Base-by-base conservation (phyloP, 352 stramenopile genomes). In the Globisporangium cederbergense region DNA sequence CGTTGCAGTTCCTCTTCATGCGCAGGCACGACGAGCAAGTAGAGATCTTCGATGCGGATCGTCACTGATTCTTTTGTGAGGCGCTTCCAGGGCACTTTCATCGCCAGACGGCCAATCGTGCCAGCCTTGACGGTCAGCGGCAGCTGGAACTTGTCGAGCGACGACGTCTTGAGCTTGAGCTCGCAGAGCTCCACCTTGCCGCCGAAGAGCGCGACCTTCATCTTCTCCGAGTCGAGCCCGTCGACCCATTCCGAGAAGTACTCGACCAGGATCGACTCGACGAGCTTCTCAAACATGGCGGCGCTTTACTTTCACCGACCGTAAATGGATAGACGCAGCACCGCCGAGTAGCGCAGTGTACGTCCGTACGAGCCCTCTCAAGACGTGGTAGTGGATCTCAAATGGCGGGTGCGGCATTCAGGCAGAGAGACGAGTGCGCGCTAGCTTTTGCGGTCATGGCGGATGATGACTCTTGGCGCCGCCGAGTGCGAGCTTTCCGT, bases 181-280 rank as follows among this genome's bases (percentile, higher is more conserved):
- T 93, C 83, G 40, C 79, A 76, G 56, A 95, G 90, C 64, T 92
- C 85, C 54, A 95, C 83, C 51, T 93, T 93, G 14, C 87, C 85
- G 25, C 83, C 74, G 56, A 94, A 94, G 38, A 95, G 68, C 43
- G 78, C 87, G 58, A 95, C 71, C 69, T 92, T 92, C 82, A 94
- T 95, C 73, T 93, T 92, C 79, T 94, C 83, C 46, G 85, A 82
- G 62, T 95, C 85, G 45, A 95, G 74, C 0, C 83, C 87, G 38
- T 94, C 87, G 64, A 95, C 76, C 83, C 87, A 95, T 68, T 91
- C 85, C 11, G 81, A 93, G 53, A 95, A 77, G 62, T 95, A 94
- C 75, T 95, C 85, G 62, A 90, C 87, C 47, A 95, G 65, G 49
- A 95, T 79, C 22, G 85, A 90, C 58, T 95, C 85, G 59, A 95